A percentile compares a stretch with the other conserved stretches of the same genome.
Conservation (phyloP, 352 stramenopile genomes). For the Globisporangium abappressorium region DNA sequence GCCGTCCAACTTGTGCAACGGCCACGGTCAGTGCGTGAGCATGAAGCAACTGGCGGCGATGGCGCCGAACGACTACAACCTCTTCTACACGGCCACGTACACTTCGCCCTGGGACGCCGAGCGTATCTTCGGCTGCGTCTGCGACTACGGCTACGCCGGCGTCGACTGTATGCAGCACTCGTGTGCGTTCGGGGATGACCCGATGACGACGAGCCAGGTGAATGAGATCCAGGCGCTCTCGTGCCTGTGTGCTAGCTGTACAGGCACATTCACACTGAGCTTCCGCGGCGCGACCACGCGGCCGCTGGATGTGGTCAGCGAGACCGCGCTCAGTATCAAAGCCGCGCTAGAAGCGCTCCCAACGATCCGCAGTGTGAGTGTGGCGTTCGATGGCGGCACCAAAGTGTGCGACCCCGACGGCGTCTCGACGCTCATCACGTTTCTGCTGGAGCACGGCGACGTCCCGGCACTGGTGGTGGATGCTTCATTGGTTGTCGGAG, state of each 20-base stretch:
- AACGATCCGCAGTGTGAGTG: conserved; percentile 48
- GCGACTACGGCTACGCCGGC: conserved; percentile 87
- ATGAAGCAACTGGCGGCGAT: conserved; percentile 52
- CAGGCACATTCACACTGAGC: conserved; percentile 57
- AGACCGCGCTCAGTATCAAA: conserved; percentile 44
- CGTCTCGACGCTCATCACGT: conserved; percentile 62
- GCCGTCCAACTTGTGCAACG: conserved; percentile 66
- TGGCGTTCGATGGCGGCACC: conserved; percentile 43
- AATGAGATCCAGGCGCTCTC: conserved; percentile 80
- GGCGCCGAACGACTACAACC: conserved; percentile 54
- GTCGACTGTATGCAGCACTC: conserved; percentile 79
- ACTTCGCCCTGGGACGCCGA: conserved; percentile 79
- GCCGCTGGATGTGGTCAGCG: conserved; percentile 31
- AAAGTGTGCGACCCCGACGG: conserved; percentile 49
- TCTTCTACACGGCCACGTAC: conserved; percentile 58
- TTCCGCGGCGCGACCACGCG: conserved; percentile 57
- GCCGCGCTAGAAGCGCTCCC: conserved; percentile 43
- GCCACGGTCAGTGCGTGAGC: conserved; percentile 86
- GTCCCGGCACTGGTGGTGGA: conserved; percentile 45
- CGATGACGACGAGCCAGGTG: conserved; percentile 61
- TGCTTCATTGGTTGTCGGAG: conserved; percentile 27
- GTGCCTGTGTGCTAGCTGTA: conserved; percentile 59
- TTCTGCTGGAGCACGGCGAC: conserved; percentile 63
- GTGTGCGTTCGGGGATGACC: conserved; percentile 89
- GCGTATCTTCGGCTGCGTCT: conserved; percentile 84